Conservation (phyloP, 129 eudicot genomes). For the Saussurea involucrata region DNA sequence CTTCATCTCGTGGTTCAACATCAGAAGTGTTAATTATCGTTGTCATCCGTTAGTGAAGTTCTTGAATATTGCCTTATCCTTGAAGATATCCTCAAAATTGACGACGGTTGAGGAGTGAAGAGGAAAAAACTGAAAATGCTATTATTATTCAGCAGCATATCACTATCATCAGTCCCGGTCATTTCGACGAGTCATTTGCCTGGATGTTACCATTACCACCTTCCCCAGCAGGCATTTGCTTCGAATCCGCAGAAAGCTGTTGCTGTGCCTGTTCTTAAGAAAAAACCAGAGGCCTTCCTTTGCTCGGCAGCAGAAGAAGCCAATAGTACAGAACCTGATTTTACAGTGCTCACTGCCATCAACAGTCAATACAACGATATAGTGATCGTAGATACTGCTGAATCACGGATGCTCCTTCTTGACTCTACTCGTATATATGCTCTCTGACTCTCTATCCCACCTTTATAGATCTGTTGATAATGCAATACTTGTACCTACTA, state of each 20-base stretch:
- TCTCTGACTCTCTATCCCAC: neutral
- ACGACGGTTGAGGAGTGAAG: neutral
- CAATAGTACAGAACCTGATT: slow-evolving; percentile 30
- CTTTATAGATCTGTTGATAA: neutral
- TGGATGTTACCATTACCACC: neutral
- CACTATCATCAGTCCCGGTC: neutral
- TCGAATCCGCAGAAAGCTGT: neutral
- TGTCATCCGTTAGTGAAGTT: too few species aligned
- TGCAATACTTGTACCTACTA: neutral
- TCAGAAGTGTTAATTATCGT: too few species aligned
- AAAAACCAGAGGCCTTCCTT: neutral
- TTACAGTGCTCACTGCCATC: slow-evolving; percentile 47
- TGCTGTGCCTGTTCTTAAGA: neutral
- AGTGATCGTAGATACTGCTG: slow-evolving; percentile 56
- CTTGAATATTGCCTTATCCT: too few species aligned
- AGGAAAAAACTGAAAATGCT: neutral
- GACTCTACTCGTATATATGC: slow-evolving; percentile 59
- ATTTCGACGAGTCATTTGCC: neutral
- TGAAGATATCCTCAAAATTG: neutral
- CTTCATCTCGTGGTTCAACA: too few species aligned
- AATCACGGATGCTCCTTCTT: slow-evolving; percentile 72
- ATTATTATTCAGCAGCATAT: neutral
- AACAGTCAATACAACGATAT: slow-evolving; percentile 58
- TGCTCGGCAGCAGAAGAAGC: neutral
- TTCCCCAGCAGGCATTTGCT: neutral